These are phyloP conservation scores for Penicillium crustosum DNA, from an alignment of 2,329 filamentous ascomycete species.

Conservation along the genomic window DNA sequence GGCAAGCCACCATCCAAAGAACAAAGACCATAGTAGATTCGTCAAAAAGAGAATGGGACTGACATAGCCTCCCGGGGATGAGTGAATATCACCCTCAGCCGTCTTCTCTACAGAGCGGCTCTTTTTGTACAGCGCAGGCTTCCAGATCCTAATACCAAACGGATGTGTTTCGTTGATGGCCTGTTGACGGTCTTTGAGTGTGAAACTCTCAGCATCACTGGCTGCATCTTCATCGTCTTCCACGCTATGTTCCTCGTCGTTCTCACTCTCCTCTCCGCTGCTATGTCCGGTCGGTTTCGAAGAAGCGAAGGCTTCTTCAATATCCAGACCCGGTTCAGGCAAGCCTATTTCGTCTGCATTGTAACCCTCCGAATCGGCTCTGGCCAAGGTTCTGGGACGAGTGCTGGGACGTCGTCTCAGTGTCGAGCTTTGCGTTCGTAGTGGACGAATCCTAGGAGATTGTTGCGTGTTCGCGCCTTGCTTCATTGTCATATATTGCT, in stretches of 20 bases:
- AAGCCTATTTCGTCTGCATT: conserved; percentile 40
- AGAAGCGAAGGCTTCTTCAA: conserved; percentile 21
- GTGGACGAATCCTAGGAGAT: conserved; percentile 38
- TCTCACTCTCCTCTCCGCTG: conserved; percentile 24
- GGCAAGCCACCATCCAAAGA: conserved; percentile 97
- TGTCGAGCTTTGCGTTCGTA: conserved; percentile 40
- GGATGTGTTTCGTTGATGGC: conserved; percentile 99
- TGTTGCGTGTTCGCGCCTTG: conserved; percentile 30
- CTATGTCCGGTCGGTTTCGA: conserved; percentile 32
- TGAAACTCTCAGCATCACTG: conserved; percentile 97
- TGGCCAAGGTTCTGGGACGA: conserved; percentile 34
- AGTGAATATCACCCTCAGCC: conserved; percentile 96
- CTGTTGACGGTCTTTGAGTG: conserved; percentile 91
- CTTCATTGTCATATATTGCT: conserved; percentile 60
- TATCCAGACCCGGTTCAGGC: conserved; percentile 30
- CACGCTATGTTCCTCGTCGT: conserved; percentile 45
- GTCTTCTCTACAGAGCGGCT: conserved; percentile 92
- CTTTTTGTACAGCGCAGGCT: conserved; percentile 97
- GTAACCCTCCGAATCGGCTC: conserved; percentile 41
- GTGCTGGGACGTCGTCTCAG: conserved; percentile 40
- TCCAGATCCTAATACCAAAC: conserved; percentile 98
- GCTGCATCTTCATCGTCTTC: conserved; percentile 64
- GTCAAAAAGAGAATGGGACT: conserved; percentile 81
- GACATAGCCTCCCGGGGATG: conserved; percentile 82
- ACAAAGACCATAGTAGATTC: conserved; percentile 84